Conservation (phyloP, 306 rosid species). For the Castanea mollissima region DNA sequence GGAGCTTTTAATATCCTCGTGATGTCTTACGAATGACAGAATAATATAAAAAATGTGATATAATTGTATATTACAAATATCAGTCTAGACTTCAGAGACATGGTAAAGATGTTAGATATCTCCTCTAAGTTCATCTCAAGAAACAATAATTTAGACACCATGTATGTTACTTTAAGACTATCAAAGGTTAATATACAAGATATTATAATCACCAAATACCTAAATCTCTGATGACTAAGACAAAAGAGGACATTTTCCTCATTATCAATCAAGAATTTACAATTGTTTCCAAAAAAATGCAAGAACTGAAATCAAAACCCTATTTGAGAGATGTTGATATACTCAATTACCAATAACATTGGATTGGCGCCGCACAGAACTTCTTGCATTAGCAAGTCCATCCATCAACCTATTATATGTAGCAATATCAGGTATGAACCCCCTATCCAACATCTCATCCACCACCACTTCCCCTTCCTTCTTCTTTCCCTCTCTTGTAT, state of each 20-base stretch:
- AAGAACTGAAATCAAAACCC: slow-evolving; percentile 2
- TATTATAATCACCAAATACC: neutral
- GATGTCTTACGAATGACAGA: slow-evolving; percentile 66
- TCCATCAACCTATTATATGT: slow-evolving; percentile 63
- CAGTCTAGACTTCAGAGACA: neutral
- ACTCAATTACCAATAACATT: slow-evolving; percentile 21
- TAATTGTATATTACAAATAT: neutral
- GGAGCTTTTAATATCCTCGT: slow-evolving; percentile 64
- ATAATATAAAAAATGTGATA: neutral
- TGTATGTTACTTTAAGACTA: neutral
- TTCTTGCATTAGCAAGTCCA: slow-evolving; percentile 33
- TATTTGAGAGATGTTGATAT: neutral
- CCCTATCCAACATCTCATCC: slow-evolving; percentile 84
- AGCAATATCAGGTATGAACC: slow-evolving; percentile 64
- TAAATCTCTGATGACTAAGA: slow-evolving; percentile 5
- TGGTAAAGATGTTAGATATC: neutral
- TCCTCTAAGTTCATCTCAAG: neutral
- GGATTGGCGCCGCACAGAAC: neutral
- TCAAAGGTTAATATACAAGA: neutral
- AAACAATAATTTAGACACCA: neutral
- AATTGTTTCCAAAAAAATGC: neutral
- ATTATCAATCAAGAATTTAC: neutral
- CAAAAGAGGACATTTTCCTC: neutral
- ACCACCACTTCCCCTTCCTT: slow-evolving; percentile 54
- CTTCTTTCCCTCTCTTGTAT: slow-evolving; percentile 44